Evolutionary conservation across 2,329 filamentous ascomycete genomes (phyloP).

Genomic region (Neospermospora avenae): DNA sequence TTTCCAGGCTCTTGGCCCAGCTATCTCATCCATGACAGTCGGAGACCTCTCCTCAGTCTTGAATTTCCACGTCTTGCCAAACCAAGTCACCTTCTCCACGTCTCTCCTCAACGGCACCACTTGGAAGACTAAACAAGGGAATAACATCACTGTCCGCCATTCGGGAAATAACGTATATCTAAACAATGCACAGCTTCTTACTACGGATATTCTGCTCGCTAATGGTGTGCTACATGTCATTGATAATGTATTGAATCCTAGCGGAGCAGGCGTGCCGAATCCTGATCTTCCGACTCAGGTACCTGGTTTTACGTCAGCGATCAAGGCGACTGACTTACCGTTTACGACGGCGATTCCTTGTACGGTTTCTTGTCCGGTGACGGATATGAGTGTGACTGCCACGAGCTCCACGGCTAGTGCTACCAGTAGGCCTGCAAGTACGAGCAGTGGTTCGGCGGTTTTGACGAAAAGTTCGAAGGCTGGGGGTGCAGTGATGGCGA

Average conservation of each 20-base stretch:
- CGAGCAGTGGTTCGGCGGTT: conserved; percentile 9
- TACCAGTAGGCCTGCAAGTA: conserved; percentile 9
- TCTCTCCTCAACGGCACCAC: conserved; percentile 34
- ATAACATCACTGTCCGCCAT: conserved; percentile 37
- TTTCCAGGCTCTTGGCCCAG: conserved; percentile 37
- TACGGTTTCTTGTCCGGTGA: conserved; percentile 39
- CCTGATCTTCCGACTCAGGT: conserved; percentile 37
- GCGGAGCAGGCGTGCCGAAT: conserved; percentile 39
- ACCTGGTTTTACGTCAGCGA: conserved; percentile 36
- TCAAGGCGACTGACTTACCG: conserved; percentile 24
- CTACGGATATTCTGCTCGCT: conserved; percentile 35
- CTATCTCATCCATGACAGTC: conserved; percentile 32
- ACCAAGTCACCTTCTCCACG: conserved; percentile 32
- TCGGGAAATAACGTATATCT: conserved; percentile 40
- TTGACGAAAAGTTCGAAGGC: not conserved
- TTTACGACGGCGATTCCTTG: conserved; percentile 46
- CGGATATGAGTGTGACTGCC: conserved; percentile 9
- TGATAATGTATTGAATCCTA: conserved; percentile 45
- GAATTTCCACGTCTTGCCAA: conserved; percentile 36
- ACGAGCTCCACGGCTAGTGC: conserved; percentile 20
- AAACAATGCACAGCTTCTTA: conserved; percentile 39
- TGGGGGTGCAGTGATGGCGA: conserved; percentile 13
- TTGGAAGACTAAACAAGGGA: conserved; percentile 31
- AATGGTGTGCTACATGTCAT: conserved; percentile 39
- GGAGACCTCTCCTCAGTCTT: conserved; percentile 34